Base-by-base conservation (phyloP, 1,284 basidiomycete genomes). In the Caloboletus firmus region DNA sequence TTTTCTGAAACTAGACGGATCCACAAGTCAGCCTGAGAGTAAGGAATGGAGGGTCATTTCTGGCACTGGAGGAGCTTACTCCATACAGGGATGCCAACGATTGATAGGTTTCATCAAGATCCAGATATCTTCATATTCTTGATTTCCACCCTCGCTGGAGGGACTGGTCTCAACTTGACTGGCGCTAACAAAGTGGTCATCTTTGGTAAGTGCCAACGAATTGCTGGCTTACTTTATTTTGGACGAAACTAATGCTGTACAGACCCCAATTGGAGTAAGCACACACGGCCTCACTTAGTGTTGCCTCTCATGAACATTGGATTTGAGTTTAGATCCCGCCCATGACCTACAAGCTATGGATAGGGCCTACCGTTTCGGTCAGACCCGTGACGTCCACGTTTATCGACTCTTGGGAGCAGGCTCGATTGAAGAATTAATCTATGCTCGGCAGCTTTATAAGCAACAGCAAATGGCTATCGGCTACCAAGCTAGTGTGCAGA, bases 331-430 rank as follows among this genome's bases (percentile, higher is more conserved):
- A 91, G 89, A 93, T 72, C 91, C 91, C 6, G 88, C 91, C 0
- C 89, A 93, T 61, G 91, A 94, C 64, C 70, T 93, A 17, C 91
- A 94, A 68, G 91, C 90, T 2, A 91, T 91, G 86, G 93, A 95
- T 60, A 82, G 91, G 54, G 91, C 91, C 1, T 95, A 92, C 65
- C 83, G 93, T 3, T 91, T 93, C 57, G 94, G 93, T 3, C 93
- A 97, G 70, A 87, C 81, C 1, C 85, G 91, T 31, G 88, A 95
- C 59, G 94, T 97, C 8, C 79, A 82, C 0, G 93, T 96, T 0
- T 91, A 88, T 64, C 84, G 93, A 39, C 77, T 97, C 12, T 78
- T 96, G 15, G 91, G 89, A 2, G 89, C 89, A 5, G 93, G 92
- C 5, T 92, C 92, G 1, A 82, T 95, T 18, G 93, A 95, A 65